Base-by-base conservation (phyloP, 352 stramenopile species). In the Phytophthora chlamydospora region DNA sequence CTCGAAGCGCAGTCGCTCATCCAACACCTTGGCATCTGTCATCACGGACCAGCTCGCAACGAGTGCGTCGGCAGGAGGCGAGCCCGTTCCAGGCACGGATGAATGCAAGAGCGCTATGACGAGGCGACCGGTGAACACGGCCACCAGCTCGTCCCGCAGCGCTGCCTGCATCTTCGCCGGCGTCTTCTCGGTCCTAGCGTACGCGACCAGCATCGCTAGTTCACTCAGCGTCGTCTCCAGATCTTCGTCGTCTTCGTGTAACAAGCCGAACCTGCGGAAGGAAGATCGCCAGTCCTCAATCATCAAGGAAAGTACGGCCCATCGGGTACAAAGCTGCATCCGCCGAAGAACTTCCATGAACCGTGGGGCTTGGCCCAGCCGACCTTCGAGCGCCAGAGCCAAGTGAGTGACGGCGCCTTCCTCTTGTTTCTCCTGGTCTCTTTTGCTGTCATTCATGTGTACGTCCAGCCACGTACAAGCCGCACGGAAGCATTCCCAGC, bases 401-500 rank as follows among this genome's bases (percentile, higher is more conserved):
- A 95, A 66, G 24, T 76, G 71, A 4, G 61, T 45, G 6, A 79
- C 61, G 27, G 77, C 65, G 0, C 58, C 35, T 50, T 66, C 24
- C 33, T 63, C 58, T 14, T 68, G 45, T 16, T 61, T 47, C 16
- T 45, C 40, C 9, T 41, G 11, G 13, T 55, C 57, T 38, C 12
- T 19, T 32, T 48, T 58, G 16, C 74, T 75, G 16, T 65, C 66
- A 10, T 58, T 34, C 35, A 85, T 40, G 6, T 42, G 34, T 4
- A 93, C 52, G 16, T 92, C 55, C 46, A 91, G 61, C 79, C 76
- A 91, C 39, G 70, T 67, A 21, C 76, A 89, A 3, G 76, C 73
- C 2, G 70, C 66, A 1, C 75, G 80, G 57, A 93, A 90, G 47
- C 80, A 91, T 24, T 80, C 71, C 85, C 85, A 93, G 8, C 80